Evolutionary conservation across 1,284 basidiomycete genomes (phyloP), one percentile per base, ranked within the genome.

Genomic region (Cryptococcus floricola): DNA sequence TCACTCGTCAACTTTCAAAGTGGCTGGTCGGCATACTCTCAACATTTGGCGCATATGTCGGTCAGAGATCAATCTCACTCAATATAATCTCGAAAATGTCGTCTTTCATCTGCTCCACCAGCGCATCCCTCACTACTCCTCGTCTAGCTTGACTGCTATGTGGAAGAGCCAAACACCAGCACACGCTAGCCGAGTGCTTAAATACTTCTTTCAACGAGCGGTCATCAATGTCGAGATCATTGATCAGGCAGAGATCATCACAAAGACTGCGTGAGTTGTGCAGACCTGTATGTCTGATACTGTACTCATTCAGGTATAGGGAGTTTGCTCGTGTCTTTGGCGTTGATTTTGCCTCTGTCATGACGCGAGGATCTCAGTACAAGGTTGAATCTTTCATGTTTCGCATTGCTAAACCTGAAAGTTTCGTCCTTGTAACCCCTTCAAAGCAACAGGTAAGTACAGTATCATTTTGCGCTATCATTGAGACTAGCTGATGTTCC

Each of bases 321-420:
- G 95, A 98, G 75, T 97, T 97, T 67, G 93, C 95, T 18, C 85
- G 95, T 13, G 90, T 98, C 13, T 97, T 97, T 65, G 95, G 95
- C 0, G 87, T 98, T 49, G 95, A 98, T 76, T 98, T 98, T 73
- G 91, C 88, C 70, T 96, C 93, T 0, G 94, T 98, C 44, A 84
- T 97, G 57, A 92, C 86, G 62, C 85, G 96, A 34, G 95, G 95
- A 1, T 95, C 91, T 2, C 95, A 98, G 67, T 98, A 92, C 81
- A 98, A 98, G 78, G 95, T 98, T 19, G 95, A 98, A 79, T 93
- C 92, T 0, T 95, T 98, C 78, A 88, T 98, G 87, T 92, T 96
- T 74, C 86, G 93, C 25, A 92, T 98, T 50, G 90, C 91, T n/a
- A 98, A 98, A 77, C 93, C 94, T 0, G 95, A 98, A 72, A 90